Evolutionary conservation across 495 filamentous ascomycete species (phyloP), one percentile per base, ranked within the genome.

Genomic region (Aspergillus conjunctus): DNA sequence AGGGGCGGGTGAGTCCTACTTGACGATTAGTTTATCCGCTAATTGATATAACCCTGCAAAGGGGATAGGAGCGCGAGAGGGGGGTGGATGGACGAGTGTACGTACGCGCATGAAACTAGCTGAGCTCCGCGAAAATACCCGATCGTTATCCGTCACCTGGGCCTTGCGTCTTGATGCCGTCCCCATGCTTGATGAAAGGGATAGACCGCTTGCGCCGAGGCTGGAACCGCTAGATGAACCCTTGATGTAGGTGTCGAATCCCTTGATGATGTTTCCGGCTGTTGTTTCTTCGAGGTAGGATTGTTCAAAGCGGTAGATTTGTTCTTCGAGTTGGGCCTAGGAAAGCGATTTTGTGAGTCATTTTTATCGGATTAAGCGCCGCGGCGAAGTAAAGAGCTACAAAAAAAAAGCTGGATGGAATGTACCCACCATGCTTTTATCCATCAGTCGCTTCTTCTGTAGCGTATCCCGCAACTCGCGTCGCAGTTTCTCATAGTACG

Each of bases 161-260:
- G 78, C 77, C 55, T 83, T 84, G 31, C 81, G 71, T 57, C 80
- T 73, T 26, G 68, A 64, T 3, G 66, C 65, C 18, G 11, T 72
- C 10, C 66, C 72, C 18, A 67, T 61, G 14, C 73, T 65, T 6
- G 69, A 65, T 7, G 69, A 60, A 74, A 90, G 61, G 81, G 85
- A 68, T 11, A 76, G 62, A 1, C 70, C 73, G n/a, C 72, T 66
- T 2, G 69, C 71, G 34, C 68, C 68, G 41, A 71, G 66, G 53
- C 62, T 69, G 3, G 73, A 62, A 21, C 62, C 61, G 61, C 71
- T 80, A 0, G 81, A 78, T 7, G 85, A 83, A 50, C 91, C 91
- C 70, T 98, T 98, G 78, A 96, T 93, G 74, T 97, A 98, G 65
- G 90, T 93, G 70, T 98, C 94, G 74, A 98, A 98, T 43, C 94